A percentile compares a stretch with the other conserved stretches of the same genome.
These are phyloP conservation scores for Moricandia moricandioides DNA, from an alignment of 345 rosid species.

Conservation along the genomic window DNA sequence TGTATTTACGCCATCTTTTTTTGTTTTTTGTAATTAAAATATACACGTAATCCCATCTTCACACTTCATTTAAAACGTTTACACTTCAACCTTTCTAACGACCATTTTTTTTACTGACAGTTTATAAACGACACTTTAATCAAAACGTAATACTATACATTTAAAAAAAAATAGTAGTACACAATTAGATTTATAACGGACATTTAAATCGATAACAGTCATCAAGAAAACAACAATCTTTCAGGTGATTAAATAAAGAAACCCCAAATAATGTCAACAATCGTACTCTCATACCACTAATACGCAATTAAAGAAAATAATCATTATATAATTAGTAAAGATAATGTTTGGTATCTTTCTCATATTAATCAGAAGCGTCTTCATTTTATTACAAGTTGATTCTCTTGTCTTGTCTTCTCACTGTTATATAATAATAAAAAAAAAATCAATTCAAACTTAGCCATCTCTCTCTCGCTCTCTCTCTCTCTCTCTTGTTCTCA, in stretches of 20 bases:
- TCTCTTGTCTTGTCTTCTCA: conserved; percentile 6
- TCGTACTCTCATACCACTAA: conserved; percentile 13
- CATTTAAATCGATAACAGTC: neutral
- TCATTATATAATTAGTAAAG: neutral
- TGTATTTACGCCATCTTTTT: conserved; percentile 5
- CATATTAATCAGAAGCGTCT: conserved; percentile 21
- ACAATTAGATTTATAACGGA: neutral
- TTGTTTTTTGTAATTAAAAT: neutral
- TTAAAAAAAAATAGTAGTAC: neutral
- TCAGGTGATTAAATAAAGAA: neutral
- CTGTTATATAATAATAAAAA: neutral
- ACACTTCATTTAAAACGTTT: conserved; percentile 20
- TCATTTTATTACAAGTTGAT: conserved; percentile 29
- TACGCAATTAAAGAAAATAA: conserved; percentile 4
- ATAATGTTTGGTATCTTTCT: neutral
- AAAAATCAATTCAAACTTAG: conserved; percentile 20
- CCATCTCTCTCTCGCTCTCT: neutral
- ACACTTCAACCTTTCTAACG: conserved; percentile 15
- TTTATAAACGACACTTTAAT: neutral
- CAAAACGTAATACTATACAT: neutral
- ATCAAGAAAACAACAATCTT: neutral
- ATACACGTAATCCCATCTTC: conserved; percentile 30
- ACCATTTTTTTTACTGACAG: neutral
- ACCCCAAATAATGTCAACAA: neutral
- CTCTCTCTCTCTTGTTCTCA: conserved; percentile 18